Percentiles rank a stretch among this genome's conserved stretches.
phyloP scores from a whole-genome alignment of 2,329 filamentous ascomycete species.

The Thelonectria blattea region DNA sequence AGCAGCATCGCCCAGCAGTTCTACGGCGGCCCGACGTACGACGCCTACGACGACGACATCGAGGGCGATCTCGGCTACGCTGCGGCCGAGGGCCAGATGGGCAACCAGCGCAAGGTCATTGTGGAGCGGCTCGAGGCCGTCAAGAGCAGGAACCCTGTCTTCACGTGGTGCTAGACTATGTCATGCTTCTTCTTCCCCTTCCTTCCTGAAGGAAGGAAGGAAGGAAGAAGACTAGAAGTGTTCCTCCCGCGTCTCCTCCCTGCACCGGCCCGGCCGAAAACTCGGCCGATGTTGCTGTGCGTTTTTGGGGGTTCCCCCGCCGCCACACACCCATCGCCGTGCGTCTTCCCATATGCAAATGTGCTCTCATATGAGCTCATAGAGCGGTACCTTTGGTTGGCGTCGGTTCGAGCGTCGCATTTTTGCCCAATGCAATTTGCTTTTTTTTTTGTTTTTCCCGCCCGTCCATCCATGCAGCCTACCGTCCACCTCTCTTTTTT shows the following conservation, averaged over 20 bases:
- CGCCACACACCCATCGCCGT: neutral
- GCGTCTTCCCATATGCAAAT: neutral
- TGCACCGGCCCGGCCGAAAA: slow-evolving; percentile 1
- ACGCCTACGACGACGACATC: slow-evolving; percentile 74
- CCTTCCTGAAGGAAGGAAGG: neutral
- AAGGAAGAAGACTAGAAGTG: slow-evolving; percentile 7
- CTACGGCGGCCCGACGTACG: slow-evolving; percentile 56
- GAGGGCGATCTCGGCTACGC: slow-evolving; percentile 95
- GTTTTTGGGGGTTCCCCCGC: neutral
- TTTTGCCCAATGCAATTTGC: slow-evolving; percentile 9
- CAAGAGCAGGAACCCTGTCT: slow-evolving; percentile 93
- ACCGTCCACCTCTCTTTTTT: slow-evolving; percentile 2
- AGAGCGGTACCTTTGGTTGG: neutral
- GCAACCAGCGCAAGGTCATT: slow-evolving; percentile 90
- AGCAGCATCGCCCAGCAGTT: slow-evolving; percentile 61
- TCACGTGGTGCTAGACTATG: slow-evolving; percentile 84
- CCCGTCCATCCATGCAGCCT: neutral
- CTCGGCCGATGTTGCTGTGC: neutral
- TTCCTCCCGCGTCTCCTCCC: slow-evolving; percentile 1
- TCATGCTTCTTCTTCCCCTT: neutral
- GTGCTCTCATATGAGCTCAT: neutral
- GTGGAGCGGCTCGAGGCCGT: slow-evolving; percentile 95
- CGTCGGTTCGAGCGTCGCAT: slow-evolving; percentile 19
- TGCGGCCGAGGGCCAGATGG: slow-evolving; percentile 92
- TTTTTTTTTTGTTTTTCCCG: slow-evolving; percentile 5